Evolutionary conservation across 495 filamentous ascomycete species (phyloP), one percentile per base, ranked within the genome.

Genomic region (Usnea hakonensis): DNA sequence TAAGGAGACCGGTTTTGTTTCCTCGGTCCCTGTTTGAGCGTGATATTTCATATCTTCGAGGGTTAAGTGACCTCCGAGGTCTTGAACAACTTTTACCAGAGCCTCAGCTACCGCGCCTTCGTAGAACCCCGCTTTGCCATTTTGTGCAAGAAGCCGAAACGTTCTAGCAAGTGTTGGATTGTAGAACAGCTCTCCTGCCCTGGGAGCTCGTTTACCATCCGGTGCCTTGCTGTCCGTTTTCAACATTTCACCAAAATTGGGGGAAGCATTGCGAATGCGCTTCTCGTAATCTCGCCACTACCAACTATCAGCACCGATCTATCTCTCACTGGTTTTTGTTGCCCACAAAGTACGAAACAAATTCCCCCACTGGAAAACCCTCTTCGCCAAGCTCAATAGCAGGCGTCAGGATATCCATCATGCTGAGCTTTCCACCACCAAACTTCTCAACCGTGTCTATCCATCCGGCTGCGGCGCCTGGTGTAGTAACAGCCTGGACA

Each of bases 381-480:
- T 90, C 82, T 71, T 97, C 92, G 0, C 84, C 94, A 14, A 97
- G 78, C 69, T 89, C 83, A 67, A 96, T 91, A 0, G 90, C 94
- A 14, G 94, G 93, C 40, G 76, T 77, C 30, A 98, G 75, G 52
- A 97, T 87, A 70, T 96, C 84, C 68, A 84, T 79, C 73, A 98
- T 62, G 0, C 79, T 83, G 33, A 97, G 62, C 73, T 88, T 95
- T 3, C 90, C 90, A 71, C 90, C 96, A 5, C 94, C 94, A 72
- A 97, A 97, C 54, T 81, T 86, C 74, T 92, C 85, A n/a, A 97
- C 80, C 1, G 86, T 87, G 72, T 98, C 94, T 37, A 89, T 85
- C 94, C 95, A 98, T 3, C 95, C 94, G 9, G 92, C 95, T 14
- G 95, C 85, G 9, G 95, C 91, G 10, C 94, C 94, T 1, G 94